These are phyloP conservation scores for Puccinellia tenuiflora DNA, from an alignment of 176 grass and related monocot genomes.

Conservation along the genomic window DNA sequence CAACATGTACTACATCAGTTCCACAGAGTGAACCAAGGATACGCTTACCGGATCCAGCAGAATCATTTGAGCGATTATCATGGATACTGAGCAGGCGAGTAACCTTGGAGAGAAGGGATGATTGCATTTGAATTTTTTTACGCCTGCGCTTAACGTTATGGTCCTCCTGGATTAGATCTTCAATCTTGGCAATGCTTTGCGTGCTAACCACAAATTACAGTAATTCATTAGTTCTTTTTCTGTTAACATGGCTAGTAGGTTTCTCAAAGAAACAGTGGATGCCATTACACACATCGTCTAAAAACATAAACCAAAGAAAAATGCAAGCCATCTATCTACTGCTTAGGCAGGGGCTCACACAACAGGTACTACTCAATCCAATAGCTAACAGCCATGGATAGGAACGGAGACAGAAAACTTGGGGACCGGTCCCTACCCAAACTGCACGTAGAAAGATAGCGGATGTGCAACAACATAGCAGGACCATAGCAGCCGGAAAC, in stretches of 20 bases:
- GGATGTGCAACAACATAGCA: neutral
- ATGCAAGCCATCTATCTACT: too few species aligned
- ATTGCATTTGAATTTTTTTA: conserved; percentile 60
- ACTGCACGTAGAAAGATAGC: neutral
- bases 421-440: neutral
- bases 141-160: conserved; percentile 65
- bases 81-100: conserved; percentile 70
- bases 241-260: neutral
- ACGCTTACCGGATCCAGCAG: conserved; percentile 34
- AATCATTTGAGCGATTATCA: conserved; percentile 48
- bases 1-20: neutral
- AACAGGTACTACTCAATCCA: too few species aligned
- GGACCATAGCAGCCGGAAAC: too few species aligned
- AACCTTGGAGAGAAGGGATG: conserved; percentile 81
- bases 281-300: too few species aligned
- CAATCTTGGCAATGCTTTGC: conserved; percentile 58
- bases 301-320: too few species aligned
- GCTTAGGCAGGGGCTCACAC: too few species aligned
- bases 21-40: neutral
- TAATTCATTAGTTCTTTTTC: neutral
- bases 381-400: too few species aligned
- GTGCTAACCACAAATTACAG: conserved; percentile 37
- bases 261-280: too few species aligned
- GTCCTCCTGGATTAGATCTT: conserved; percentile 80
- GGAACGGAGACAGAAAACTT: too few species aligned